Conservation (phyloP, 2,329 filamentous ascomycete species). For the Aspergillus tanneri region DNA sequence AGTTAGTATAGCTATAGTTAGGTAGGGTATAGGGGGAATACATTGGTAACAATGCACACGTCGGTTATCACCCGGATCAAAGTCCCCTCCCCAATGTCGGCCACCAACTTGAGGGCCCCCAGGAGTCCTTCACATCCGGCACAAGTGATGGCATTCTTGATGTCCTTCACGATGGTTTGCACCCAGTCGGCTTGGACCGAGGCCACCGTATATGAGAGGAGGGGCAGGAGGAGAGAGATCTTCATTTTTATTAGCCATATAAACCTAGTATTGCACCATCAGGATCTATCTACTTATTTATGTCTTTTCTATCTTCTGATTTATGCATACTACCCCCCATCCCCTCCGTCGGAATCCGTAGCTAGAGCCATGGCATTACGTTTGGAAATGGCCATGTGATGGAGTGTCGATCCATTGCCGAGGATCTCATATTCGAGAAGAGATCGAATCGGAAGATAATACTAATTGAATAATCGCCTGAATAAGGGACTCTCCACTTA, state of each 20-base stretch:
- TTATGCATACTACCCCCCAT: too few species aligned
- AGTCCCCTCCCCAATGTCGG: constrained; percentile 44
- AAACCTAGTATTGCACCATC: too few species aligned
- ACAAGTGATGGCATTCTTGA: constrained; percentile 35
- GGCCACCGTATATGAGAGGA: constrained; percentile 8
- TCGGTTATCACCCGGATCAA: constrained; percentile 42
- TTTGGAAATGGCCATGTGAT: too few species aligned
- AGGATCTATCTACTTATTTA: too few species aligned
- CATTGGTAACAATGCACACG: constrained; percentile 38
- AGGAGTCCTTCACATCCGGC: constrained; percentile 40
- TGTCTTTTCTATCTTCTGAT: too few species aligned
- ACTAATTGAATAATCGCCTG: too few species aligned
- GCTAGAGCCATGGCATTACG: too few species aligned
- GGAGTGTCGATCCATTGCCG: too few species aligned
- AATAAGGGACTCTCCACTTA: too few species aligned
- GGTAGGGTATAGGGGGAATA: constrained; percentile 17
- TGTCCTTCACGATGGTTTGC: constrained; percentile 28
- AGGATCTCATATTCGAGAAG: too few species aligned
- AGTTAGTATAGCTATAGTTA: neutral
- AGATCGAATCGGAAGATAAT: too few species aligned
- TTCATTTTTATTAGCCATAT: constrained; percentile 13
- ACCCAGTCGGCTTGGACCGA: constrained; percentile 9
- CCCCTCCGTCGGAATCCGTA: too few species aligned
- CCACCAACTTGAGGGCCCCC: constrained; percentile 46
- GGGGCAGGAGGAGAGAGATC: constrained; percentile 8